Evolutionary conservation across 2,329 filamentous ascomycete species (phyloP), one percentile per base, ranked within the genome.

Genomic region (Clathrospora elynae): DNA sequence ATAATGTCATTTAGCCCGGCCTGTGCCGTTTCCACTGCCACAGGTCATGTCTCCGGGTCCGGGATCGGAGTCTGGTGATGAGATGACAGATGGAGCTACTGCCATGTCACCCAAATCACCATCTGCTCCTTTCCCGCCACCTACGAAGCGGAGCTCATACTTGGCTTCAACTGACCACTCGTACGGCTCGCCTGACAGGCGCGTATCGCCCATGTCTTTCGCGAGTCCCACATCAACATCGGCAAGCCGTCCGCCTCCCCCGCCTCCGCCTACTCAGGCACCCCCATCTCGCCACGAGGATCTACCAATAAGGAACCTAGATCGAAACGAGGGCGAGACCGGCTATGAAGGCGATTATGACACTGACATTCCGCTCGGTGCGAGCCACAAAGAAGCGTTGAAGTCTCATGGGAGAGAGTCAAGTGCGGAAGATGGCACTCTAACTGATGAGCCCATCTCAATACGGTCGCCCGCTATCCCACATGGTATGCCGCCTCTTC

Each of bases 281-380:
- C 68, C 70, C 31, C 66, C 66, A n/a, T 68, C 61, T 38, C 65
- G 71, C n/a, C 66, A 68, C 20, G 55, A 53, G 18, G 68, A 71
- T 12, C 57, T 51, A 14, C 55, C 61, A 3, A 46, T 60, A 11
- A 60, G 52, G 35, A 62, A 55, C 14, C 73, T 79, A 26, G 85
- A 86, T 10, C 85, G 83, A 17, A 86, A 87, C 46, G 89, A 87
- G 46, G 90, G 95, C 61, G 80, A 90, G 22, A 95, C 90, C 0
- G 92, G 96, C 64, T 97, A 97, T 63, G 93, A 99, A 66, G 93
- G 92, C 5, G 93, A 97, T 64, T 97, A 97, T 66, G 93, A 97
- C 59, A 97, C 93, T 5, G 93, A 97, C 66, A 97, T 97, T 64
- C 91, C 87, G 2, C 89, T 91, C n/a, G 86, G 89, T 7, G 90